Conservation (phyloP, 2,329 filamentous ascomycete genomes). For the Alternaria sp. region DNA sequence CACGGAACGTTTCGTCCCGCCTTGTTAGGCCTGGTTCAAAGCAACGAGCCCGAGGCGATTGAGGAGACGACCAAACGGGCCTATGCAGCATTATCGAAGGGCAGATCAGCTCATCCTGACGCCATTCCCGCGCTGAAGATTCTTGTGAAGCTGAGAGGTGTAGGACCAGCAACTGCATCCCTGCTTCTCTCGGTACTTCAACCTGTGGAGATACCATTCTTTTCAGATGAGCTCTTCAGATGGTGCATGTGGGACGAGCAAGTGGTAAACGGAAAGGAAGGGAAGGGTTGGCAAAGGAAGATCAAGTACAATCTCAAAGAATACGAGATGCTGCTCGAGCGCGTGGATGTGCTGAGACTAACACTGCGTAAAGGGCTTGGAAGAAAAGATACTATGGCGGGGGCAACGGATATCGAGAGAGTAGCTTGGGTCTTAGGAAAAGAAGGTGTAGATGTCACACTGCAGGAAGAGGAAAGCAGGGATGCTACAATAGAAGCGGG, state of each 20-base stretch:
- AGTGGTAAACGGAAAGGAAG: slow-evolving; percentile 9
- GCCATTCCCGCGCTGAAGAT: slow-evolving; percentile 56
- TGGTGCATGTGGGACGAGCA: slow-evolving; percentile 70
- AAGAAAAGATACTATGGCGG: slow-evolving; percentile 40
- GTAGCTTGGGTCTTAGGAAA: slow-evolving; percentile 17
- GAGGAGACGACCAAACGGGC: slow-evolving; percentile 62
- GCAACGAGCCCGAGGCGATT: slow-evolving; percentile 64
- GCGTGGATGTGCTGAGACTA: slow-evolving; percentile 36
- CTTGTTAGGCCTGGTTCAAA: slow-evolving; percentile 59
- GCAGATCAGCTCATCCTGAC: neutral
- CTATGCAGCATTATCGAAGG: slow-evolving; percentile 46
- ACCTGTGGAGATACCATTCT: slow-evolving; percentile 71
- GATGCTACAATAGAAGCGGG: neutral
- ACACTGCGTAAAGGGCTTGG: slow-evolving; percentile 56
- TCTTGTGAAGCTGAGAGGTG: slow-evolving; percentile 71
- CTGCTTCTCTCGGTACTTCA: slow-evolving; percentile 73
- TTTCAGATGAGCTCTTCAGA: slow-evolving; percentile 80
- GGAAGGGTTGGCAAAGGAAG: slow-evolving; percentile 57
- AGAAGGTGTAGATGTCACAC: slow-evolving; percentile 11
- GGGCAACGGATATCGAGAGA: slow-evolving; percentile 27
- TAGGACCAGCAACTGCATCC: slow-evolving; percentile 82
- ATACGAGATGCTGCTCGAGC: slow-evolving; percentile 65
- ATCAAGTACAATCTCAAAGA: slow-evolving; percentile 77
- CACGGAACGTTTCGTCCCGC: slow-evolving; percentile 61
- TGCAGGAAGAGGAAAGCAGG: neutral